Evolutionary conservation across 2,329 filamentous ascomycete species (phyloP).

Genomic region (Colletotrichum musicola): DNA sequence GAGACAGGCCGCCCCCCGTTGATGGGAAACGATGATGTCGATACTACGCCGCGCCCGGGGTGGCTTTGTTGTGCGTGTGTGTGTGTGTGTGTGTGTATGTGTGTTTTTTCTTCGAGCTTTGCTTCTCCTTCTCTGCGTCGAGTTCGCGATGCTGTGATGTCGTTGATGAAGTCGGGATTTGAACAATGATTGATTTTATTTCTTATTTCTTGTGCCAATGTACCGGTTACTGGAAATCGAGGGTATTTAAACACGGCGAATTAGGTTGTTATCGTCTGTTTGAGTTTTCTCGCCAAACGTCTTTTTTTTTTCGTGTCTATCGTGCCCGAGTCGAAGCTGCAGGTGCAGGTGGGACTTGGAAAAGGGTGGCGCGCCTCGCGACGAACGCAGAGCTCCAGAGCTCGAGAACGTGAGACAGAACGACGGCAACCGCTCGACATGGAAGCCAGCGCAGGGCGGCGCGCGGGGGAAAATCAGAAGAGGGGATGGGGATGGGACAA

Average conservation of each 20-base stretch:
- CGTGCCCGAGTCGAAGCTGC: conserved; percentile 9
- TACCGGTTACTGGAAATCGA: too few species aligned
- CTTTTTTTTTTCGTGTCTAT: not conserved
- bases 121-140: not conserved
- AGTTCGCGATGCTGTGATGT: not conserved
- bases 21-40: conserved; percentile 39
- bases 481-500: conserved; percentile 17
- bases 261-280: too few species aligned
- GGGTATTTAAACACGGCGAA: too few species aligned
- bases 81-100: not conserved
- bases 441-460: conserved; percentile 17
- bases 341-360: not conserved
- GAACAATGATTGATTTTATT: too few species aligned
- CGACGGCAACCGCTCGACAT: not conserved
- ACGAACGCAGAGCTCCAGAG: conserved; percentile 24
- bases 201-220: too few species aligned
- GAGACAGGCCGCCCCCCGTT: conserved; percentile 38
- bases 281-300: too few species aligned
- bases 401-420: not conserved
- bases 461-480: conserved; percentile 12
- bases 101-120: not conserved
- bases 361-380: conserved; percentile 16
- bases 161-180: not conserved
- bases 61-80: not conserved
- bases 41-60: conserved; percentile 36